phyloP scores from a whole-genome alignment of 2,329 filamentous ascomycete species.

The Trichoderma koningiopsis region DNA sequence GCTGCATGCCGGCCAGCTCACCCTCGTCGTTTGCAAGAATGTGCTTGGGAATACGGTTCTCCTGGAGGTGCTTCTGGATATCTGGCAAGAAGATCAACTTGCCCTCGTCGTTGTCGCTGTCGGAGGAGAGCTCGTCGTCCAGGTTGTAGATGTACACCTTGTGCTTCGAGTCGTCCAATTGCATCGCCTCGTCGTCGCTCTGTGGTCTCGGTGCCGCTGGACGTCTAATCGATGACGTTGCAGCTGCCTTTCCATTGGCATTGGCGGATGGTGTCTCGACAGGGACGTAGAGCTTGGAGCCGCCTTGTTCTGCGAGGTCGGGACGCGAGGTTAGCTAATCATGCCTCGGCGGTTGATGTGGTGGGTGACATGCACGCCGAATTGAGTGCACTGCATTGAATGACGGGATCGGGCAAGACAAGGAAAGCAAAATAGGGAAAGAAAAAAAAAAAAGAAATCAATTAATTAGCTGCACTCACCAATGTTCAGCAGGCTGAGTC shows the following conservation, averaged over 20 bases:
- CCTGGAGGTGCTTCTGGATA: conserved; percentile 77
- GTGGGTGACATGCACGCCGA: not conserved
- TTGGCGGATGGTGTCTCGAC: conserved; percentile 52
- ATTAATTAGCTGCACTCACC: conserved; percentile 52
- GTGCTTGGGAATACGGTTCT: conserved; percentile 68
- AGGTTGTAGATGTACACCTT: conserved; percentile 90
- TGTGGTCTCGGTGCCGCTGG: conserved; percentile 26
- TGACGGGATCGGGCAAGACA: not conserved
- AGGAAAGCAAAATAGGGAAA: not conserved
- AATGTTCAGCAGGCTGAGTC: conserved; percentile 78
- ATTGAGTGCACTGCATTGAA: not conserved
- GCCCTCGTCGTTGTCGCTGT: conserved; percentile 50
- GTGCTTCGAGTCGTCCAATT: conserved; percentile 82
- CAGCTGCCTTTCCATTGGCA: conserved; percentile 31
- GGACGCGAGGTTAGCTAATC: conserved; percentile 24
- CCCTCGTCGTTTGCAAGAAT: conserved; percentile 61
- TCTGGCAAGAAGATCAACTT: conserved; percentile 79
- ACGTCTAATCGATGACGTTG: conserved; percentile 13
- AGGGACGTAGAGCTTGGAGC: conserved; percentile 66
- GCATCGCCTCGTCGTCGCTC: conserved; percentile 66
- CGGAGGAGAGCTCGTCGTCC: conserved; percentile 76
- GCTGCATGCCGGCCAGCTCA: conserved; percentile 63
- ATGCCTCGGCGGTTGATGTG: not conserved
- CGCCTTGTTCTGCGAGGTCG: conserved; percentile 56
- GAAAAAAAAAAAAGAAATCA: not conserved